These are phyloP conservation scores for Plasmodium chabaudi DNA, from an alignment of 169 alveolate genomes.

Conservation along the genomic window DNA sequence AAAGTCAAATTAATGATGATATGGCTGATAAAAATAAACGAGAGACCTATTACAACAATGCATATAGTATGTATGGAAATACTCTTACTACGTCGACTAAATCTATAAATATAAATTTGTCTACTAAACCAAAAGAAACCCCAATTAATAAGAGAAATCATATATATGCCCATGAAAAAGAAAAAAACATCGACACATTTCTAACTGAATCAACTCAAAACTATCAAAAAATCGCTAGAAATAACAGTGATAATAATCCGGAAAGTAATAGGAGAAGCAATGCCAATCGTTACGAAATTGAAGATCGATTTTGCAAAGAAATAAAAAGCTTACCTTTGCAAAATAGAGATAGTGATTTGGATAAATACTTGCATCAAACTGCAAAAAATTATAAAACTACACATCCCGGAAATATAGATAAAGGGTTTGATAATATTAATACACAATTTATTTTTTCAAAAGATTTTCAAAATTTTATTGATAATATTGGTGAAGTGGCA, in stretches of 20 bases:
- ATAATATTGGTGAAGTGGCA: conserved; percentile 46
- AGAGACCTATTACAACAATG: conserved; percentile 18
- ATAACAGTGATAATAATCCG: not conserved
- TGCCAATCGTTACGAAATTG: too few species aligned
- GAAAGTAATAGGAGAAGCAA: not conserved
- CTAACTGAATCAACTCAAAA: conserved; percentile 23
- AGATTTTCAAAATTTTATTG: conserved; percentile 63
- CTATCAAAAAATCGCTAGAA: not conserved
- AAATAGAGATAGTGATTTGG: conserved; percentile 3
- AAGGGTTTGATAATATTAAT: conserved; percentile 14
- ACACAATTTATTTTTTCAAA: conserved; percentile 50
- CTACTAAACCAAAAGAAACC: not conserved
- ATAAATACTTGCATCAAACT: conserved; percentile 3
- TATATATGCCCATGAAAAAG: not conserved
- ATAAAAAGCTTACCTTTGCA: not conserved
- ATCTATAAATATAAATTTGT: conserved; percentile 41
- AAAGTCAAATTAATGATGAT: not conserved
- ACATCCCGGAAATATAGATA: not conserved
- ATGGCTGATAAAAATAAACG: not conserved
- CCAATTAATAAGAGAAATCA: not conserved
- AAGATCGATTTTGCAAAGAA: not conserved
- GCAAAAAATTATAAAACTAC: conserved; percentile 9
- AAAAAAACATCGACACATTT: conserved; percentile 11
- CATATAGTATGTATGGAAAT: conserved; percentile 42
- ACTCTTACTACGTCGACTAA: conserved; percentile 21